Evolutionary conservation across 176 grass and related monocot species (phyloP), one percentile per base, ranked within the genome.

Genomic region (Elaeis guineensis): DNA sequence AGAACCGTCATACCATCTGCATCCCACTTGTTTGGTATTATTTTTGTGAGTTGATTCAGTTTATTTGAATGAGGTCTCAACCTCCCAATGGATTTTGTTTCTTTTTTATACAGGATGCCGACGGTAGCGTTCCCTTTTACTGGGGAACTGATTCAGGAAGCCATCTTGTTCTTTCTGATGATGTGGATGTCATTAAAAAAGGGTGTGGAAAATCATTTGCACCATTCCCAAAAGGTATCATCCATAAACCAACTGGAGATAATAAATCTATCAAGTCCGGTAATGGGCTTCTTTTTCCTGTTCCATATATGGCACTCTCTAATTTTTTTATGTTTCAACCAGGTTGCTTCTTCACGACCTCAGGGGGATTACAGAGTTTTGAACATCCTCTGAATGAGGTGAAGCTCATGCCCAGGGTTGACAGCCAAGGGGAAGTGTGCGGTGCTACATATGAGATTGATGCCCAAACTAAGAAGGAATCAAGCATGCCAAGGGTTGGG

Each of bases 321-420:
- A n/a, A 21, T 26, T 53, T 16, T 58, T 56, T 12, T 29, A 17
- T 56, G 28, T 69, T 17, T 83, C 63, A 17, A 30, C 44, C 59
- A 82, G 57, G 68, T 68, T 82, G 30, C 62, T 77, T 84, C 32
- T 85, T 79, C 22, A 67, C 68, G 23, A 82, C 51, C 28, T 77
- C 78, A 0, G 54, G 49, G 56, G 68, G 71, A 64, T 75, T 82
- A 7, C 59, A 73, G 65, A 87, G 60, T 63, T 80, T 80, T 64
- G 75, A 61, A 56, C 64, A 68, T 77, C 72, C 69, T 17, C 25
- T 77, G 35, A 65, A 71, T 6, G 65, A 82, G 24, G 63, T 75
- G 7, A 55, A 68, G 61, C 60, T 72, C 1, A 65, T 57, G 63
- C 69, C 66, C n/a, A 69, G 69, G 28, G 71, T 85, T n/a, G 67